Base-by-base conservation (phyloP, 768 basidiomycete genomes). In the Tremella fuciformis region DNA sequence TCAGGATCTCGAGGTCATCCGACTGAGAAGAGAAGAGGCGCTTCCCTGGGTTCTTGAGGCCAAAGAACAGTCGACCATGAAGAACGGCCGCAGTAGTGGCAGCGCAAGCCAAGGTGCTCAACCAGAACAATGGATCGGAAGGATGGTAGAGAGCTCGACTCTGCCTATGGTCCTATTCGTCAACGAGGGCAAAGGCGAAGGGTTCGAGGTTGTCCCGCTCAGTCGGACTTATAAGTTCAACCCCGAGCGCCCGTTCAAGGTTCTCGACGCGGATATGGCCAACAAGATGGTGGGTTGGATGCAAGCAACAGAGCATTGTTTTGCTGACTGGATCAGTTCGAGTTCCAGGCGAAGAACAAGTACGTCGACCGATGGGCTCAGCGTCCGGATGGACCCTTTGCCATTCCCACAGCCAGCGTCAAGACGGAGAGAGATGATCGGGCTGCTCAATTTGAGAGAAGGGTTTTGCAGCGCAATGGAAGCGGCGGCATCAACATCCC, bases 101-200 rank as follows among this genome's bases (percentile, higher is more conserved):
- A n/a, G n/a, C n/a, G n/a, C n/a, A n/a, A 53, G 42, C 34, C 57
- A 57, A 51, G 24, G 37, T 26, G 54, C 53, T 21, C 19, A 56
- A 37, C 69, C 66, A 4, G 71, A 73, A 57, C 55, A 65, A 34
- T 73, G 71, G 71, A 69, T 73, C 0, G 71, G 71, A n/a, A 63
- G 67, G 42, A 66, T 70, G 55, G 48, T 59, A 22, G 69, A 70
- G 39, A 55, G 64, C 8, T 50, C 48, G n/a, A 44, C 60, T 2
- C 49, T 69, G 21, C 69, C 71, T 6, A 69, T 57, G 13, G 71
- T 70, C 1, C 55, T 73, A 41, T 60, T 73, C 38, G 59, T 73
- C 16, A 68, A 65, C 52, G 68, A 70, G 50, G 69, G 69, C 13
- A 63, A 48, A n/a, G 58, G 50, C 8, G 61, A 63, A 26, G 69